Conservation (phyloP, 306 rosid species). For the Lathyrus sativus region DNA sequence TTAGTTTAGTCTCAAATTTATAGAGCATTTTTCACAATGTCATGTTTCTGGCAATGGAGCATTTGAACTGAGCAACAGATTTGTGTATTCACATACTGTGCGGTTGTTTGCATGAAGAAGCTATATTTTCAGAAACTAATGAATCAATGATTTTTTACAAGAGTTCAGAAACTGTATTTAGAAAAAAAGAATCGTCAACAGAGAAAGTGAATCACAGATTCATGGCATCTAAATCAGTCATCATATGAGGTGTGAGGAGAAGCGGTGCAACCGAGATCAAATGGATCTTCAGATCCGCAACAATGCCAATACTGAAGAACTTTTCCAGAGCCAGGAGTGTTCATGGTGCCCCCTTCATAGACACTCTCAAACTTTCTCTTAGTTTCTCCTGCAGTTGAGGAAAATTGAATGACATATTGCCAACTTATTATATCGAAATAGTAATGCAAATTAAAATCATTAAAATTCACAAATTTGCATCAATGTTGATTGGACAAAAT, state of each 20-base stretch:
- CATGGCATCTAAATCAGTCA: slow-evolving; percentile 46
- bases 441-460: neutral
- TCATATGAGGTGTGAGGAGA: slow-evolving; percentile 81
- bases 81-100: neutral
- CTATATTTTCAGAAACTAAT: slow-evolving; percentile 2
- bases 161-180: slow-evolving; percentile 17
- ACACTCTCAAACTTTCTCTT: slow-evolving; percentile 97
- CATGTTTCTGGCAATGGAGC: slow-evolving; percentile 1
- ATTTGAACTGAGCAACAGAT: neutral
- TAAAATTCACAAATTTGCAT: slow-evolving; percentile 25
- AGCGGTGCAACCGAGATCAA: slow-evolving; percentile 81
- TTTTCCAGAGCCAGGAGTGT: slow-evolving; percentile 76
- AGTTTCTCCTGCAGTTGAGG: slow-evolving; percentile 70
- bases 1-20: neutral
- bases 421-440: slow-evolving; percentile 16
- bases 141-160: slow-evolving; percentile 20
- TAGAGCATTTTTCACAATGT: neutral
- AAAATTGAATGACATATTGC: slow-evolving; percentile 21
- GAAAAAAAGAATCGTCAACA: slow-evolving; percentile 22
- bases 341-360: slow-evolving; percentile 80
- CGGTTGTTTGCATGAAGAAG: neutral
- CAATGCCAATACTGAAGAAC: slow-evolving; percentile 97
- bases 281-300: slow-evolving; percentile 92
- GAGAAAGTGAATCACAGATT: slow-evolving; percentile 31
- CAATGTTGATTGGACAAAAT: slow-evolving; percentile 23